Percentiles rank a stretch among this genome's conserved stretches.
These are phyloP conservation scores for Cryomyces minteri DNA, from an alignment of 495 filamentous ascomycete genomes.

Conservation along the genomic window DNA sequence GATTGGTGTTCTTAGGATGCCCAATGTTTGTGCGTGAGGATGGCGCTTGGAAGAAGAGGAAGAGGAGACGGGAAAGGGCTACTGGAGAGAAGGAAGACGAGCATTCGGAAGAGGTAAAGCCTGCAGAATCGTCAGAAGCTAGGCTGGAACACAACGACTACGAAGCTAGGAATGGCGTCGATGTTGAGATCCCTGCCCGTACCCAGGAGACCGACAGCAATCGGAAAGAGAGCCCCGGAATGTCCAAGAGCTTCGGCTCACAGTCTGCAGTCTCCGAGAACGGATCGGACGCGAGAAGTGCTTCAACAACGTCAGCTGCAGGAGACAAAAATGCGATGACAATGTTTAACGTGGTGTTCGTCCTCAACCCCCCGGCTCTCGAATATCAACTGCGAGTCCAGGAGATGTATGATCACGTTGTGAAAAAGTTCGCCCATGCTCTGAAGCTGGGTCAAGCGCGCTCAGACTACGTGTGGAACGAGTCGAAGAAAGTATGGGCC, in stretches of 20 bases:
- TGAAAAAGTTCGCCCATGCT: conserved; percentile 75
- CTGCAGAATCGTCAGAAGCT: not conserved
- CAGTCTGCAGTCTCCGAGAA: conserved; percentile 8
- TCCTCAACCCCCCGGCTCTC: conserved; percentile 57
- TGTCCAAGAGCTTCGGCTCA: conserved; percentile 1
- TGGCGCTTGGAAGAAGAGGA: conserved; percentile 68
- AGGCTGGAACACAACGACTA: not conserved
- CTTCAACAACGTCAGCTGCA: conserved; percentile 12
- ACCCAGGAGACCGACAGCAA: not conserved
- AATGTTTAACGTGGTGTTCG: conserved; percentile 96
- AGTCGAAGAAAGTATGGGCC: conserved; percentile 57
- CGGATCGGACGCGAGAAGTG: conserved; percentile 12
- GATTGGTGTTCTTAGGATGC: conserved; percentile 67
- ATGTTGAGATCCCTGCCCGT: not conserved
- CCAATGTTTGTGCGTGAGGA: conserved; percentile 77
- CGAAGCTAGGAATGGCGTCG: not conserved
- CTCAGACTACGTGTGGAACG: conserved; percentile 71
- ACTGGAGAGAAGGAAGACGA: conserved; percentile 16
- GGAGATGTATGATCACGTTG: conserved; percentile 72
- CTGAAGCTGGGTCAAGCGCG: conserved; percentile 82
- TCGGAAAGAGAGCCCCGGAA: not conserved
- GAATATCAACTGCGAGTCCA: conserved; percentile 57
- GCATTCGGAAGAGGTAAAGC: not conserved
- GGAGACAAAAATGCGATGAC: conserved; percentile 43
- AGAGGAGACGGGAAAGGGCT: conserved; percentile 36